A percentile compares a stretch with the other conserved stretches of the same genome.
Evolutionary conservation across 306 rosid genomes (phyloP).

Genomic region (Argentina anserina): DNA sequence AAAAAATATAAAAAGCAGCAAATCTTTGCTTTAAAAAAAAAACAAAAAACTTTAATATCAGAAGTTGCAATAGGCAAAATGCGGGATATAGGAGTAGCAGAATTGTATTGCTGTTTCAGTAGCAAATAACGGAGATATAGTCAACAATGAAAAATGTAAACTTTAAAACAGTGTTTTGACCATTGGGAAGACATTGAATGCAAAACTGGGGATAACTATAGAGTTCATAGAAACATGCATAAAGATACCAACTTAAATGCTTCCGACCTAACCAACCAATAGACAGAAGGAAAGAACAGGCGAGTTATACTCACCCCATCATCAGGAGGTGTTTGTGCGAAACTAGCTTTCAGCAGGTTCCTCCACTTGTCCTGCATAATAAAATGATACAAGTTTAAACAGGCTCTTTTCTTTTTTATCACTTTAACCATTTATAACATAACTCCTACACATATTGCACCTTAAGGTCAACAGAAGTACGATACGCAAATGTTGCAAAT

Average conservation of each 20-base stretch:
- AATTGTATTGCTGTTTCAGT: background rate
- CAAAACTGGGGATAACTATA: conserved; percentile 12
- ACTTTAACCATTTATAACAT: background rate
- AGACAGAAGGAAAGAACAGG: background rate
- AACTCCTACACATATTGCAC: conserved; percentile 35
- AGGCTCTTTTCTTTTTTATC: background rate
- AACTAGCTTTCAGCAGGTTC: conserved; percentile 92
- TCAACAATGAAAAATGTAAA: background rate
- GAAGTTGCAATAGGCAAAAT: background rate
- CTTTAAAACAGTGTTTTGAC: background rate
- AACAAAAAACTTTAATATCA: background rate
- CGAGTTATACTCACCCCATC: conserved; percentile 55
- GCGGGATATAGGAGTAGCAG: background rate
- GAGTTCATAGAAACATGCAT: conserved; percentile 8
- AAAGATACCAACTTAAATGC: conserved; percentile 7
- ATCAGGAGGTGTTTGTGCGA: conserved; percentile 63
- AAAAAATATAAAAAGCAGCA: too few species aligned
- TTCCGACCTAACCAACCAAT: conserved; percentile 11
- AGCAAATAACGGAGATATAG: background rate
- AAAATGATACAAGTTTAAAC: conserved; percentile 15
- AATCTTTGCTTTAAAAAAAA: too few species aligned
- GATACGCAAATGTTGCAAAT: conserved; percentile 76
- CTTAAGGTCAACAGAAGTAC: conserved; percentile 99
- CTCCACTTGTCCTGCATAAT: conserved; percentile 95
- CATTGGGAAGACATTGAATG: background rate